Percentiles rank a stretch among this genome's conserved stretches.
Evolutionary conservation across 164 flowering plant genomes (phyloP).

Genomic region (Tinospora cordifolia): DNA sequence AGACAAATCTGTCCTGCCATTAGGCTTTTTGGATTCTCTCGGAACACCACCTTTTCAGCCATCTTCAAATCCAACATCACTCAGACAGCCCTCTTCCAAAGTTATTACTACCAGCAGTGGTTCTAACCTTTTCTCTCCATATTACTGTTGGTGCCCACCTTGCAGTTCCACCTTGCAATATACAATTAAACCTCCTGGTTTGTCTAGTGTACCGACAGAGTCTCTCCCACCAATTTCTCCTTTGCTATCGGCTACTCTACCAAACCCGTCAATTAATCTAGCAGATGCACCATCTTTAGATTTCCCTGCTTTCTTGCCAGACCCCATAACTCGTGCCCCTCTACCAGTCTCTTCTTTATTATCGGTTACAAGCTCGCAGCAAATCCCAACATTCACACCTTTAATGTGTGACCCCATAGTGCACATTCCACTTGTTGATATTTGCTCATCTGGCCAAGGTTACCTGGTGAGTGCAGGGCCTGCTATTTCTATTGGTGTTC

Average conservation of each 20-base stretch:
- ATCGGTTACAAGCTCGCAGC: slow-evolving; percentile 45
- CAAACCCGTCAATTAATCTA: slow-evolving; percentile 31
- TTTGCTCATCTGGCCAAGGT: slow-evolving; percentile 89
- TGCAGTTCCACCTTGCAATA: slow-evolving; percentile 35
- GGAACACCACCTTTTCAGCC: slow-evolving; percentile 24
- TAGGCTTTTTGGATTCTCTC: slow-evolving; percentile 34
- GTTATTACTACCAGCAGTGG: slow-evolving; percentile 16
- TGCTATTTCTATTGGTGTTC: slow-evolving; percentile 44
- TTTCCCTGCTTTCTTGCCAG: slow-evolving; percentile 63
- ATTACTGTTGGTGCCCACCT: slow-evolving; percentile 87
- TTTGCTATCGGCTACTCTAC: slow-evolving; percentile 32
- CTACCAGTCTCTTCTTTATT: slow-evolving; percentile 27
- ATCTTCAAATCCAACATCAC: slow-evolving; percentile 12
- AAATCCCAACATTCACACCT: slow-evolving; percentile 75
- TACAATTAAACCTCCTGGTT: slow-evolving; percentile 25
- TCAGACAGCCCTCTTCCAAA: slow-evolving; percentile 15
- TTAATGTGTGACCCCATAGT: slow-evolving; percentile 85
- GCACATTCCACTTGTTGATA: slow-evolving; percentile 79
- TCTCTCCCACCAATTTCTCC: slow-evolving; percentile 54
- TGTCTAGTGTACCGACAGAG: slow-evolving; percentile 30
- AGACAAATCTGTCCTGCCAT: slow-evolving; percentile 12
- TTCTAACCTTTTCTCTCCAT: slow-evolving; percentile 51
- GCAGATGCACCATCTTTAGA: slow-evolving; percentile 38
- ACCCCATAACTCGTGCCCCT: slow-evolving; percentile 49
- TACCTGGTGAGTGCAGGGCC: slow-evolving; percentile 88